phyloP scores from a whole-genome alignment of 75 land plant species.

The Selaginella moellendorffii region DNA sequence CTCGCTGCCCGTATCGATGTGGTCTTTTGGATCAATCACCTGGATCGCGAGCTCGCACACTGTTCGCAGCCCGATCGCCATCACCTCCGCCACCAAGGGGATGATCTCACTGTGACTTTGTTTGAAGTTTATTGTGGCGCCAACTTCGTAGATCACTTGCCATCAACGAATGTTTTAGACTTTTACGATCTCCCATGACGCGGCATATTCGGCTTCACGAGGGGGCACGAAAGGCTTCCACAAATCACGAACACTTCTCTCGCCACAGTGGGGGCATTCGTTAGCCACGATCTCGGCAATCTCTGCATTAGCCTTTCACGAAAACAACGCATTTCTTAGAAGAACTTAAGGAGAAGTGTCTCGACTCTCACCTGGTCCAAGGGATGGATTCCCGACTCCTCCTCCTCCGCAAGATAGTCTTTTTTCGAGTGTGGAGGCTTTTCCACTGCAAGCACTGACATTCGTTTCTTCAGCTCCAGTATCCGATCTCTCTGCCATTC shows the following conservation, averaged over 20 bases:
- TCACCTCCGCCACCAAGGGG: too few relatives aligned
- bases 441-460: conserved; percentile 29
- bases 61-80: background rate
- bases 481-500: conserved; percentile 56
- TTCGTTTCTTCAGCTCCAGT: conserved; percentile 59
- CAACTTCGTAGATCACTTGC: too few relatives aligned
- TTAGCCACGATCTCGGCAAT: conserved; percentile 88
- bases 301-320: conserved; percentile 55
- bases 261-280: conserved; percentile 97
- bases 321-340: background rate
- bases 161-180: too few relatives aligned
- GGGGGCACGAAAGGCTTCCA: conserved; percentile 54
- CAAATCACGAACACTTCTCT: conserved; percentile 81
- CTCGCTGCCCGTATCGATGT: background rate
- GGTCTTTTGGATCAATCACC: background rate
- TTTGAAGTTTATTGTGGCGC: too few relatives aligned
- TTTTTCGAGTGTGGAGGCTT: background rate
- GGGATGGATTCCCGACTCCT: conserved; percentile 18
- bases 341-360: background rate
- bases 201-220: conserved; percentile 33
- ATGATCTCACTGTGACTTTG: too few relatives aligned
- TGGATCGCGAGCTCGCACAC: background rate
- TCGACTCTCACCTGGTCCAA: conserved; percentile 51
- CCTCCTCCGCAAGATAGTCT: background rate
- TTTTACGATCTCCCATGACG: conserved; percentile 77